A percentile compares a stretch with the other conserved stretches of the same genome.
phyloP scores from a whole-genome alignment of 139 green algal genomes.

The Micractinium conductrix region DNA sequence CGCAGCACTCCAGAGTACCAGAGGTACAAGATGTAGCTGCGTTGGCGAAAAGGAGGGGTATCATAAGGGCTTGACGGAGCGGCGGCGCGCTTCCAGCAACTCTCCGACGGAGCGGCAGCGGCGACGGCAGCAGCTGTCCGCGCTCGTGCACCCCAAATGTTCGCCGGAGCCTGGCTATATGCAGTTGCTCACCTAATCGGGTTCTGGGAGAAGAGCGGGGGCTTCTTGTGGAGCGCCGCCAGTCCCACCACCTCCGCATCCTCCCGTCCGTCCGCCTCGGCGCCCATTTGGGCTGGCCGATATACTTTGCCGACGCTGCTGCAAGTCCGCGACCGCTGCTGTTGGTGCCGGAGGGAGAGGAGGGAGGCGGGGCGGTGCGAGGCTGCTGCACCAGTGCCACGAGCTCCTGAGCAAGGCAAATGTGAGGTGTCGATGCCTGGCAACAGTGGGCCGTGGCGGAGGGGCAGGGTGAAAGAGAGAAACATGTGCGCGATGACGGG shows the following conservation, averaged over 20 bases:
- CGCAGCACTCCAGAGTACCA: slow-evolving; percentile 31
- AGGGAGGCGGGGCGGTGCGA: no score
- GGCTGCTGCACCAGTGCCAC: no score
- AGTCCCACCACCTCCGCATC: no score
- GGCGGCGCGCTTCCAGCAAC: neutral
- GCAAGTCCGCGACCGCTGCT: no score
- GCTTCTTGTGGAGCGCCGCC: neutral
- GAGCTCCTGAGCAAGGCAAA: no score
- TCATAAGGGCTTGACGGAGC: neutral
- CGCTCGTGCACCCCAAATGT: neutral
- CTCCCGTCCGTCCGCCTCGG: no score
- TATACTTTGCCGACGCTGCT: no score
- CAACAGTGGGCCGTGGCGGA: no score
- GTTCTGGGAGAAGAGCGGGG: slow-evolving; percentile 15
- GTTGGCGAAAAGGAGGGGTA: neutral
- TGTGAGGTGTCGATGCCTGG: no score
- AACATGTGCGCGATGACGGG: no score
- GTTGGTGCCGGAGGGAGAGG: no score
- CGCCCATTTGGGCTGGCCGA: neutral
- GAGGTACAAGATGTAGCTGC: slow-evolving; percentile 20
- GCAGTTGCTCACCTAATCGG: neutral
- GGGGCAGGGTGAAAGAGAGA: no score
- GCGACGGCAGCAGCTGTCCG: neutral
- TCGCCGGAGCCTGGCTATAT: neutral
- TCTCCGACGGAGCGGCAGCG: neutral